A percentile compares a stretch with the other conserved stretches of the same genome.
phyloP scores from a whole-genome alignment of 129 eudicot species.

The Ambrosia artemisiifolia region DNA sequence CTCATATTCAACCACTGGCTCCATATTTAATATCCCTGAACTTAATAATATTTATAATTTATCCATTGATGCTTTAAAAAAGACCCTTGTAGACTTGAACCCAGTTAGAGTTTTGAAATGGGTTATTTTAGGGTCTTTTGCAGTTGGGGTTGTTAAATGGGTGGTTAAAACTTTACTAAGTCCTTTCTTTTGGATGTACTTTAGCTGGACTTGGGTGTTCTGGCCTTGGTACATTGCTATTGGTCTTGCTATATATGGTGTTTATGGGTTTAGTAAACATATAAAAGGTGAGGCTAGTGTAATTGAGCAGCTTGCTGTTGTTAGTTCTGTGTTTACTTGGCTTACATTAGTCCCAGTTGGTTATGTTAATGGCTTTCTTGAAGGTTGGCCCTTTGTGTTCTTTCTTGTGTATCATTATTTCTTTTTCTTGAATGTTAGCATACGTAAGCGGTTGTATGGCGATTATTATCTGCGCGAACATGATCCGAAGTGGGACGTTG shows the following conservation, averaged over 20 bases:
- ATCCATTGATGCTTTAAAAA: constrained; percentile 42
- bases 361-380: constrained; percentile 67
- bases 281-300: constrained; percentile 52
- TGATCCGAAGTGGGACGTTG: constrained; percentile 75
- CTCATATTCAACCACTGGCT: constrained; percentile 33
- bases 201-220: constrained; percentile 82
- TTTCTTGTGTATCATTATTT: constrained; percentile 76
- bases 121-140: constrained; percentile 42
- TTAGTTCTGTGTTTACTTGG: constrained; percentile 67
- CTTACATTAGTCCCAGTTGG: constrained; percentile 81
- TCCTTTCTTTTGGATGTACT: constrained; percentile 91
- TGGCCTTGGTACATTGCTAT: constrained; percentile 84
- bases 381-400: constrained; percentile 89
- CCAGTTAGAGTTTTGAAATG: constrained; percentile 53
- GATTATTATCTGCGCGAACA: constrained; percentile 54
- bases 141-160: constrained; percentile 53
- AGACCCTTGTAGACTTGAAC: constrained; percentile 40
- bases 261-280: constrained; percentile 48
- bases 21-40: constrained; percentile 25
- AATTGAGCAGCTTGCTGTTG: constrained; percentile 59
- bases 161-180: constrained; percentile 35
- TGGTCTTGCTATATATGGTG: constrained; percentile 48
- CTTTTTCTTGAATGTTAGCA: constrained; percentile 69
- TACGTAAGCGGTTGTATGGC: constrained; percentile 73
- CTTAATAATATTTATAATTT: constrained; percentile 19